Conservation (phyloP, 805 yeast genomes). For the Ogataea ramenticola region DNA sequence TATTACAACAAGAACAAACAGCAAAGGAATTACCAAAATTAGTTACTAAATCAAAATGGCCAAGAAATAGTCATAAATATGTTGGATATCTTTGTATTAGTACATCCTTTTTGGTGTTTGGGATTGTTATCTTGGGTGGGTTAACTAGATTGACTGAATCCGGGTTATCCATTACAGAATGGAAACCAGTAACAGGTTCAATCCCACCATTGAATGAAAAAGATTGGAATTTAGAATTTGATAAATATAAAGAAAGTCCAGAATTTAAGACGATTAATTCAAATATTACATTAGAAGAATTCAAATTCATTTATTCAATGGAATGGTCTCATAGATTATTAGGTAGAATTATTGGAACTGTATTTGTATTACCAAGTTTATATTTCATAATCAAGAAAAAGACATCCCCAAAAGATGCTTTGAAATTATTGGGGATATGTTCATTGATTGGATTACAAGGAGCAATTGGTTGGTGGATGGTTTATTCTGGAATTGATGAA, state of each 20-base stretch:
- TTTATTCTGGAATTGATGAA: slow-evolving; percentile 85
- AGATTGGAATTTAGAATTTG: slow-evolving; percentile 85
- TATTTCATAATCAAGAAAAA: slow-evolving; percentile 66
- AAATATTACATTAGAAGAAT: slow-evolving; percentile 83
- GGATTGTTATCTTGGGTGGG: slow-evolving; percentile 95
- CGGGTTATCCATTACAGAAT: slow-evolving; percentile 92
- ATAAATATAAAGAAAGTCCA: slow-evolving; percentile 76
- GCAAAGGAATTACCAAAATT: neutral
- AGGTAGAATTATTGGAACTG: slow-evolving; percentile 85
- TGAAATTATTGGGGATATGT: slow-evolving; percentile 64
- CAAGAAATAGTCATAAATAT: slow-evolving; percentile 39
- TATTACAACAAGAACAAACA: neutral
- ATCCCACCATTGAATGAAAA: slow-evolving; percentile 76
- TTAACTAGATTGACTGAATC: slow-evolving; percentile 92
- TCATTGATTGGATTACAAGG: slow-evolving; percentile 88
- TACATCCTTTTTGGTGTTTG: slow-evolving; percentile 83
- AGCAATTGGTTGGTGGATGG: slow-evolving; percentile 99
- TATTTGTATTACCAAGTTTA: slow-evolving; percentile 76
- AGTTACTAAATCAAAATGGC: slow-evolving; percentile 24
- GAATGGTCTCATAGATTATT: slow-evolving; percentile 95
- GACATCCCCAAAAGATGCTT: slow-evolving; percentile 61
- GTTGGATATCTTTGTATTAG: slow-evolving; percentile 89
- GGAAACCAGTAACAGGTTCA: slow-evolving; percentile 97
- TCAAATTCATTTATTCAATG: slow-evolving; percentile 91
- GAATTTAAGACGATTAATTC: slow-evolving; percentile 88